Base-by-base conservation (phyloP, 108 stramenopile species). In the Pseudonitzschia pungens region DNA sequence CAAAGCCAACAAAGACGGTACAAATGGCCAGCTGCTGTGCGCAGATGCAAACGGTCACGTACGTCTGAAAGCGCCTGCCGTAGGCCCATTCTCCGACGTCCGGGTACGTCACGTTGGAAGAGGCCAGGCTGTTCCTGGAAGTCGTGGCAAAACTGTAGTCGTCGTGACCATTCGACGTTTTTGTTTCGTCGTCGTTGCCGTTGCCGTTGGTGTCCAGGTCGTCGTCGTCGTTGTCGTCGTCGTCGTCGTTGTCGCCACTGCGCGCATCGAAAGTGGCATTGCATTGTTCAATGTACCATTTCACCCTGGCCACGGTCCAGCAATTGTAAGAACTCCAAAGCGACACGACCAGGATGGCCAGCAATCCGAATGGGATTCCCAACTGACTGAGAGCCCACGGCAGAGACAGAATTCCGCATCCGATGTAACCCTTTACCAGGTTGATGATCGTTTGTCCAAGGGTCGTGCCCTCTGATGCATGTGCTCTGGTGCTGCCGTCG, bases 1-100 rank as follows among this genome's bases (percentile, higher is more conserved):
- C 75, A 72, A 91, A 91, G 14, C 81, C 80, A 31, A 88, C 70
- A 81, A 87, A 91, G 45, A 91, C 90, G 32, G 90, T 91, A 66
- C 90, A 91, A 53, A 91, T 79, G 22, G 87, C 83, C 55, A 91
- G 53, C 76, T 91, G 90, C 40, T 84, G 85, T 0, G 75, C 67
- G 59, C 85, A 88, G 15, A 91, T 75, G 56, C 79, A 83, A 31
- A 63, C 53, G 14, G 81, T 72, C 29, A 89, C 78, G 59, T 82
- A 87, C 45, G 68, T 68, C 65, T 86, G 79, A 71, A 91, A 89
- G 20, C 33, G 60, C 22, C 67, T 55, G 21, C 90, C 90, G 52
- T 84, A 87, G 16, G 86, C 84, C 84, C 81, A 86, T 58, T 91
- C 82, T 0, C 87, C 87, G 14, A 91, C 79, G 43, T 86, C 85